A percentile compares a stretch with the other conserved stretches of the same genome.
Evolutionary conservation across 768 basidiomycete genomes (phyloP).

Genomic region (Leucocoprinus leucothites): DNA sequence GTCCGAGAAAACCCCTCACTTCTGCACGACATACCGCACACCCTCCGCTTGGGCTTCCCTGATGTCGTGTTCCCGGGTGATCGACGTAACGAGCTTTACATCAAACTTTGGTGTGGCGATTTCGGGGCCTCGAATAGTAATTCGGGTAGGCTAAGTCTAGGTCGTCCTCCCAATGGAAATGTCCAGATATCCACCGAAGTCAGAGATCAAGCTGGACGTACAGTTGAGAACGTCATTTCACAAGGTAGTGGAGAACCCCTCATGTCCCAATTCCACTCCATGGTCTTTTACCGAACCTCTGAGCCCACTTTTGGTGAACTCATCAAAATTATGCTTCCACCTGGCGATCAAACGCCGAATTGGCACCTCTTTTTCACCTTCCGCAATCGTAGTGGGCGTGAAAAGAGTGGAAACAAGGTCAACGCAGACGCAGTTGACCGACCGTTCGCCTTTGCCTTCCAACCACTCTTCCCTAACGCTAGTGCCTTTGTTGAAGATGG

Average conservation of each 20-base stretch:
- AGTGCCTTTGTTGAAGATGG: slow-evolving; percentile 87
- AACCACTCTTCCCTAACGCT: slow-evolving; percentile 78
- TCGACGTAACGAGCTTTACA: slow-evolving; percentile 90
- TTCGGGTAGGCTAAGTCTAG: slow-evolving; percentile 54
- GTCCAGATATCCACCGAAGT: slow-evolving; percentile 93
- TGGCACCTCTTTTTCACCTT: slow-evolving; percentile 97
- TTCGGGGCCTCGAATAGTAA: slow-evolving; percentile 58
- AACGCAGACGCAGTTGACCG: slow-evolving; percentile 50
- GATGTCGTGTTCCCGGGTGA: slow-evolving; percentile 95
- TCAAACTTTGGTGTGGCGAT: slow-evolving; percentile 94
- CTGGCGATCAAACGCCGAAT: slow-evolving; percentile 52
- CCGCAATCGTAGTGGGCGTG: slow-evolving; percentile 59
- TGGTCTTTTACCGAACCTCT: slow-evolving; percentile 86
- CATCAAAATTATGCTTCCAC: slow-evolving; percentile 80
- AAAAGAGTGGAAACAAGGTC: slow-evolving; percentile 26
- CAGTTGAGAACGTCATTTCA: slow-evolving; percentile 70
- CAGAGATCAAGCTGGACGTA: slow-evolving; percentile 63
- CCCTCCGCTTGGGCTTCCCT: slow-evolving; percentile 87
- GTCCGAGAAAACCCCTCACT: slow-evolving; percentile 82
- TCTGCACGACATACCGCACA: slow-evolving; percentile 77
- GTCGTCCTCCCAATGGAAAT: slow-evolving; percentile 58
- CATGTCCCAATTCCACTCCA: slow-evolving; percentile 80
- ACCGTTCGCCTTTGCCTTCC: slow-evolving; percentile 90
- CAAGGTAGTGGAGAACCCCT: slow-evolving; percentile 84
- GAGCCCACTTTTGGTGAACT: slow-evolving; percentile 93